Base-by-base conservation (phyloP, 139 green algal genomes). In the Chlorella sorokiniana region DNA sequence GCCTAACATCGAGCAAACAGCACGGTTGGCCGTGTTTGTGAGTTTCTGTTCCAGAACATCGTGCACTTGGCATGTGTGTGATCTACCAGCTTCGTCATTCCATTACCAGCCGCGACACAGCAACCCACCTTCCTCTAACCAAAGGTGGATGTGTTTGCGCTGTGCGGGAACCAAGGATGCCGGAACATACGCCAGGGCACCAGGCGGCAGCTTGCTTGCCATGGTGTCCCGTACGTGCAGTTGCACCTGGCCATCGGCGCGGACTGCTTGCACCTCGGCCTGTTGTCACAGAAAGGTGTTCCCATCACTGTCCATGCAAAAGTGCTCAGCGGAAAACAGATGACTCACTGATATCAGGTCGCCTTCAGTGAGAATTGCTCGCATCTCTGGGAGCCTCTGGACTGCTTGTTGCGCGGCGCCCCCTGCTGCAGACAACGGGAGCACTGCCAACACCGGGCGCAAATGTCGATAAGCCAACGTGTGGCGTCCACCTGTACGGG, bases 241-340 rank as follows among this genome's bases (percentile, higher is more conserved):
- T 37, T 79, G 73, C 54, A 69, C 54, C 29, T 79, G 73, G 52
- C 73, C 73, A 40, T 79, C 73, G 8, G 44, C n/a, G 5, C 54
- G 73, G 23, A 79, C 73, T 31, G 73, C 62, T 29, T 79, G 73
- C 73, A 79, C 73, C 38, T 79, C 73, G 2, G 73, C 73, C 73
- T 79, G 73, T n/a, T n/a, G n/a, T n/a, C 45, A 41, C 35, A 23
- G 27, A 41, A 52, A 59, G 68, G 35, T 9, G 16, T 25, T 29
- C 3, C 64, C 16, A 23, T 1, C 25, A 71, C 4, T n/a, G 52
- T 23, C 16, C 18, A 23, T 42, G 23, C 35, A n/a, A 25, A 11
- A 10, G 16, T 16, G 61, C 61, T 37, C 63, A 41, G n/a, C 1
- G 25, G 29, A 25, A 9, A 16, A 25, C 10, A 2, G 38, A 37